Percentiles rank a stretch among this genome's conserved stretches.
These are phyloP conservation scores for Wickerhamiella slavikovae DNA, from an alignment of 805 yeast species.

Conservation along the genomic window DNA sequence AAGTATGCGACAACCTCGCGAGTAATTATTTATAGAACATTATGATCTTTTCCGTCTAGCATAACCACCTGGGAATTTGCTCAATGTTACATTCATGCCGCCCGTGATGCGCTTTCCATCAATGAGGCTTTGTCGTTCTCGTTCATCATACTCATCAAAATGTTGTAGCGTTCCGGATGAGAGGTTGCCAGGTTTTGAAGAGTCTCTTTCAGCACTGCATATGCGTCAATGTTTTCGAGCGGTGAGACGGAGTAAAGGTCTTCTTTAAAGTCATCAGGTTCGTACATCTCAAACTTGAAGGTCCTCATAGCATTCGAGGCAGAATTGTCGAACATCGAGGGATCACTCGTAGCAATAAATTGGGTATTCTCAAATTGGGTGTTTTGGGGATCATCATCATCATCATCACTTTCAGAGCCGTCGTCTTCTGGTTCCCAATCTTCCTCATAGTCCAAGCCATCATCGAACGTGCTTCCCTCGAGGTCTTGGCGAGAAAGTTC, in stretches of 20 bases:
- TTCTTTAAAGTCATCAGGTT: slow-evolving; percentile 13
- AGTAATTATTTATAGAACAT: too few species aligned
- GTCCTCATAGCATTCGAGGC: not conserved
- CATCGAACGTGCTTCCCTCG: slow-evolving; percentile 19
- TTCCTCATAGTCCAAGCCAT: slow-evolving; percentile 16
- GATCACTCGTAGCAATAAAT: too few species aligned
- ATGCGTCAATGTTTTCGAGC: slow-evolving; percentile 57
- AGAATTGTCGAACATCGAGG: too few species aligned
- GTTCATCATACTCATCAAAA: slow-evolving; percentile 23
- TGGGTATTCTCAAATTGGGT: not conserved
- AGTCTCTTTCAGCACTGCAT: slow-evolving; percentile 38
- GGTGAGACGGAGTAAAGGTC: slow-evolving; percentile 26
- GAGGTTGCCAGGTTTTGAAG: slow-evolving; percentile 28
- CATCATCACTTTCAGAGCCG: slow-evolving; percentile 11
- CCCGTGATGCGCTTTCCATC: slow-evolving; percentile 16
- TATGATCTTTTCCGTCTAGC: too few species aligned
- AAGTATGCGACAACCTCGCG: too few species aligned
- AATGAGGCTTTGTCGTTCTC: slow-evolving; percentile 20
- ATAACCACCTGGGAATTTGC: too few species aligned
- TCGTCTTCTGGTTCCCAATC: slow-evolving; percentile 13
- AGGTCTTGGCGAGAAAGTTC: slow-evolving; percentile 35
- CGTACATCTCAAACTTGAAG: slow-evolving; percentile 10
- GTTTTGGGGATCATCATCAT: not conserved
- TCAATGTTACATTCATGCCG: too few species aligned
- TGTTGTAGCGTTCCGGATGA: slow-evolving; percentile 29